These are phyloP conservation scores for Diaporthe longicolla DNA, from an alignment of 2,329 filamentous ascomycete genomes.

Conservation along the genomic window DNA sequence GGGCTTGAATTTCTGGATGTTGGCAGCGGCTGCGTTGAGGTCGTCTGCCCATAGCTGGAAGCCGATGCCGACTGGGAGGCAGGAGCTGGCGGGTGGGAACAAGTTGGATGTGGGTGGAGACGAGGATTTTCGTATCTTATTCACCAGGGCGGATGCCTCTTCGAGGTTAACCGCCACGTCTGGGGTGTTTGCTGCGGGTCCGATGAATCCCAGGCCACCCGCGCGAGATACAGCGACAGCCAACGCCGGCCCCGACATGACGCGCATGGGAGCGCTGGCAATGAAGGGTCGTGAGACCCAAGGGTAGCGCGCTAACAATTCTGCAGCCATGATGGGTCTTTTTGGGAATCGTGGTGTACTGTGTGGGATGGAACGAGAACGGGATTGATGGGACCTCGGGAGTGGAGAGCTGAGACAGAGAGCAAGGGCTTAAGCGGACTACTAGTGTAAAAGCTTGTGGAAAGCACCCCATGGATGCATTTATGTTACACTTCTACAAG, in stretches of 20 bases:
- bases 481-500: background rate
- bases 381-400: background rate
- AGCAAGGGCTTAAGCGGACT: background rate
- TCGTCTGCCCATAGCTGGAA: constrained; percentile 62
- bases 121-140: constrained; percentile 41
- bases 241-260: constrained; percentile 69
- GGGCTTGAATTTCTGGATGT: constrained; percentile 51
- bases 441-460: too few species aligned
- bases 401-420: background rate
- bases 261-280: constrained; percentile 77
- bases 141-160: constrained; percentile 46
- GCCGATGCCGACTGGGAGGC: constrained; percentile 62
- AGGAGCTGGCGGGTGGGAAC: background rate
- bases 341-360: background rate
- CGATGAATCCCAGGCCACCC: constrained; percentile 74
- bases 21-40: constrained; percentile 50
- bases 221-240: constrained; percentile 77
- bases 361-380: background rate
- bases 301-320: constrained; percentile 52
- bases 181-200: constrained; percentile 54
- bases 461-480: background rate
- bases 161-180: constrained; percentile 50
- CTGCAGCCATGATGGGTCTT: constrained; percentile 36
- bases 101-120: background rate
- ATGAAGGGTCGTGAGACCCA: constrained; percentile 73